Evolutionary conservation across 331 rosid genomes (phyloP).

Genomic region (Malus hybrid): DNA sequence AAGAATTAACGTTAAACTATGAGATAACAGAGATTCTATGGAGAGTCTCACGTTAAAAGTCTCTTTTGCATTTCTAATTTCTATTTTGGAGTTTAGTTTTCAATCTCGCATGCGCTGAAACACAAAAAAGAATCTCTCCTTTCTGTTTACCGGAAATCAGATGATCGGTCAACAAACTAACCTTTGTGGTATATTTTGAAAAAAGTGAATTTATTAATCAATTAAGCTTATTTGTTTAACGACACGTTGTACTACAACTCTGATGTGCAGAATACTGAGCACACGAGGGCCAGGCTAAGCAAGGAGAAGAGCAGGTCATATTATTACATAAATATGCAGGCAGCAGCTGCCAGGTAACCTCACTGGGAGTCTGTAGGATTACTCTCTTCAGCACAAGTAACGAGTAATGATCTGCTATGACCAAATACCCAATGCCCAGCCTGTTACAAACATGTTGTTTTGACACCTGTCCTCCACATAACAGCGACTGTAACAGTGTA

Average conservation of each 20-base stretch:
- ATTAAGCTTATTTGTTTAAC: background rate
- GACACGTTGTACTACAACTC: background rate
- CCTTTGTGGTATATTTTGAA: constrained; percentile 28
- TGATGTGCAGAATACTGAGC: background rate
- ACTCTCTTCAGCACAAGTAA: no score
- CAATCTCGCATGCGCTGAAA: constrained; percentile 55
- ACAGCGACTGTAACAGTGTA: no score
- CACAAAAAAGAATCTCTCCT: constrained; percentile 42
- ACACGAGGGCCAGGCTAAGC: background rate
- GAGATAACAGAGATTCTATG: no score
- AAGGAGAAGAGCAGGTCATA: background rate
- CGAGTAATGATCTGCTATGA: no score
- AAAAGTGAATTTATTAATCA: constrained; percentile 5
- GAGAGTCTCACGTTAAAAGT: accelerated
- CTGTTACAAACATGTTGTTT: no score
- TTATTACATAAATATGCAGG: constrained; percentile 21
- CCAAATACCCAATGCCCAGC: no score
- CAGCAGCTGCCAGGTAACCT: constrained; percentile 8
- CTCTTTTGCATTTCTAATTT: background rate
- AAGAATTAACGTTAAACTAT: no score
- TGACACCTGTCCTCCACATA: no score
- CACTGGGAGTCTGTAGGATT: no score
- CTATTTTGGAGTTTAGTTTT: background rate
- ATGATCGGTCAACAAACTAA: constrained; percentile 14
- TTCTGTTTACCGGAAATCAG: constrained; percentile 34